Evolutionary conservation across 352 stramenopile species (phyloP).

Genomic region (Globisporangium carolinianum): DNA sequence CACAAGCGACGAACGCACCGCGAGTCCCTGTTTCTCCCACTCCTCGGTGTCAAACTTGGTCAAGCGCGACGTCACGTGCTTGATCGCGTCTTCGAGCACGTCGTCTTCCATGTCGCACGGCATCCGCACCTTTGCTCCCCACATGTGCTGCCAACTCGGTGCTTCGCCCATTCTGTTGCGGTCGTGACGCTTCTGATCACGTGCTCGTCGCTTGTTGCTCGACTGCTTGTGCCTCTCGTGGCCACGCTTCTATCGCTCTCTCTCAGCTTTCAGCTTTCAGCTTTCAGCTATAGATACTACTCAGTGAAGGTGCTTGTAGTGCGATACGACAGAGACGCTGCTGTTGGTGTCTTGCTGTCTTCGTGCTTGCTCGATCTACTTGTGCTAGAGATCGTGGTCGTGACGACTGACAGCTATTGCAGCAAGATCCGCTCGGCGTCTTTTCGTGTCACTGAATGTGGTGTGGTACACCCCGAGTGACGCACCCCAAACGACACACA

Average conservation of each 20-base stretch:
- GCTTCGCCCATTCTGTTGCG: constrained; percentile 49
- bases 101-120: constrained; percentile 87
- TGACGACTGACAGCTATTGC: background rate
- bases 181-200: background rate
- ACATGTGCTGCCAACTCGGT: constrained; percentile 85
- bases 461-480: background rate
- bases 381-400: too few species aligned
- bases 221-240: background rate
- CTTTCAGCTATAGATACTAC: too few species aligned
- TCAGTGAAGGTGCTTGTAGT: too few species aligned
- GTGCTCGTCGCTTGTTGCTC: background rate
- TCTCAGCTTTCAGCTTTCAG: background rate
- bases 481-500: background rate
- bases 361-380: too few species aligned
- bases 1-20: constrained; percentile 19
- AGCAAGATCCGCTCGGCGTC: background rate
- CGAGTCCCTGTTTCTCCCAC: constrained; percentile 75
- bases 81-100: constrained; percentile 82
- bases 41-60: constrained; percentile 73
- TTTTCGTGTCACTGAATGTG: constrained; percentile 1
- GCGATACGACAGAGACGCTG: background rate
- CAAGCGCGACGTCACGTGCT: constrained; percentile 56
- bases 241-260: background rate
- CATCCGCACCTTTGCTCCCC: constrained; percentile 83
- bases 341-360: background rate